Base-by-base conservation (phyloP, 306 rosid genomes). In the Lathyrus sativus region DNA sequence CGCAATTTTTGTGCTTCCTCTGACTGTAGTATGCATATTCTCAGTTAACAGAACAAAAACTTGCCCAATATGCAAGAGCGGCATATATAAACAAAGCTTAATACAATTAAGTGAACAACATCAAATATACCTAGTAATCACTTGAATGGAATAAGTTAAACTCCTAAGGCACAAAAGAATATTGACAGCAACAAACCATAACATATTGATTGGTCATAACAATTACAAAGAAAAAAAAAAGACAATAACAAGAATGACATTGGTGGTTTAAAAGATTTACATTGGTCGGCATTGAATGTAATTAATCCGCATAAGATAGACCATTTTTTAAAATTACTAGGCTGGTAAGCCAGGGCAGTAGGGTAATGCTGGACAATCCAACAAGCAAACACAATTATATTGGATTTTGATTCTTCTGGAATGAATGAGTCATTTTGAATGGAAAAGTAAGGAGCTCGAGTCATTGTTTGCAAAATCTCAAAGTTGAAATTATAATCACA, bases 1-100 rank as follows among this genome's bases (percentile, higher is more conserved):
- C 99, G 99, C 73, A 88, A 70, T 69, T 81, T 87, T 63, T 85
- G 95, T 59, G 84, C 88, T 83, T 95, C 99, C 76, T 87, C 95
- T 42, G 90, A 80, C 99, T 95, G 86, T 68, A 79, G 76, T 57
- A 51, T 37, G 44, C 39, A 37, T 19, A 73, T 44, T 56, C 72
- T 69, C 45, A 74, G 44, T 74, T 37, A 13, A 62, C 44, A 17
- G 64, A 66, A 49, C 13, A 11, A 66, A 11, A 66, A 59, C 29
- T 67, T 45, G 54, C 19, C 42, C 49, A 17, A 65, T 11, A n/a
- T 43, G 3, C 35, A 51, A 14, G 13, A n/a, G 17, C 17, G 28
- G 9, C 14, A 33, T 19, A 26, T 38, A 39, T 19, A 60, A 60
- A 66, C 59, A 10, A 74, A 29, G 44, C 18, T 17, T 54, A 38